Percentiles rank a stretch among this genome's conserved stretches.
phyloP scores from a whole-genome alignment of 75 land plant species.

The Azolla pinnata region DNA sequence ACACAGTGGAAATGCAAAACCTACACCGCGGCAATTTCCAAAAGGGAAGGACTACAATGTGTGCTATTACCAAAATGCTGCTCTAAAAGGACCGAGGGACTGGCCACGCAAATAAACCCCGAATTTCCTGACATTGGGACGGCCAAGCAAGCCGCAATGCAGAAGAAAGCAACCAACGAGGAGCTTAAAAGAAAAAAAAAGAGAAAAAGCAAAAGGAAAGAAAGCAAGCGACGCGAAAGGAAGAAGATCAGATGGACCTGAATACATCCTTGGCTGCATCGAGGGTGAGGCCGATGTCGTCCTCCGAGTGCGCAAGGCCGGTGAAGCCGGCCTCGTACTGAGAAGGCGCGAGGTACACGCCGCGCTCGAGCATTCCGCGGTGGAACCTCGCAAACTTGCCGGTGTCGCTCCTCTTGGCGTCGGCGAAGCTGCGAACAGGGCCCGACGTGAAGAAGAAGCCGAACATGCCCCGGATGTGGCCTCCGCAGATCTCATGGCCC shows the following conservation, averaged over 20 bases:
- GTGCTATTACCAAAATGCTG: no score
- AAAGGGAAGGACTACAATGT: no score
- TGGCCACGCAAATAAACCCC: no score
- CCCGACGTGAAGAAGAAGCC: conserved; percentile 91
- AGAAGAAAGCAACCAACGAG: no score
- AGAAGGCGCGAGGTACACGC: conserved; percentile 94
- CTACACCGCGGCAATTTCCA: no score
- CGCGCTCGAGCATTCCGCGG: conserved; percentile 88
- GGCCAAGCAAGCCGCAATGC: no score
- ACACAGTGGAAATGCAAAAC: no score
- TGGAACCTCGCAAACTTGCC: conserved; percentile 83
- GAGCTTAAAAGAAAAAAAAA: no score
- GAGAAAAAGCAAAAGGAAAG: no score
- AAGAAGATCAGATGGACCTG: conserved; percentile 28
- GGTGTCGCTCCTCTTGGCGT: conserved; percentile 96
- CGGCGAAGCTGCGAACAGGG: conserved; percentile 75
- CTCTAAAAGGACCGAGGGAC: no score
- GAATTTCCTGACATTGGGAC: no score
- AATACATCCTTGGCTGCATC: conserved; percentile 79
- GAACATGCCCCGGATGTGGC: conserved; percentile 87
- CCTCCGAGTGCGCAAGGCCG: conserved; percentile 70
- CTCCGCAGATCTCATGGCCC: conserved; percentile 86
- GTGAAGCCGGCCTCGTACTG: conserved; percentile 98
- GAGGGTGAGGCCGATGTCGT: conserved; percentile 74
- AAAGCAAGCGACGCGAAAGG: no score